These are phyloP conservation scores for Pelargonium australe DNA, from an alignment of 441 rosid genomes.

Conservation along the genomic window DNA sequence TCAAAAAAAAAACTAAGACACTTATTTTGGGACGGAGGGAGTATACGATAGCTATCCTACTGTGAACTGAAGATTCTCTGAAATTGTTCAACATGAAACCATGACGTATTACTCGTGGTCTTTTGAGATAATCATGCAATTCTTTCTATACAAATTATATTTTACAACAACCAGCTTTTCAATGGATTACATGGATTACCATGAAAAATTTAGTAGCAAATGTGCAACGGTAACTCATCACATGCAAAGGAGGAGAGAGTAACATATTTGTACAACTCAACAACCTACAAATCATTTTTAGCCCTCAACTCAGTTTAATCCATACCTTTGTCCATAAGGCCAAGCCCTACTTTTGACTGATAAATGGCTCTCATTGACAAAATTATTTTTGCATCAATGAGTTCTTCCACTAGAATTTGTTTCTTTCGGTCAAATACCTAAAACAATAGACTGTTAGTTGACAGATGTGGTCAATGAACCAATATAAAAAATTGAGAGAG, in stretches of 20 bases:
- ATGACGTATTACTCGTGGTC: background rate
- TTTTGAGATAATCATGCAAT: no score
- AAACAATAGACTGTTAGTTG: conserved; percentile 23
- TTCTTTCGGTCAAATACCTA: conserved; percentile 79
- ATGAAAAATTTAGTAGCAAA: no score
- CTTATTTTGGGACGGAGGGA: no score
- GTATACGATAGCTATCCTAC: background rate
- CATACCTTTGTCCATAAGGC: conserved; percentile 78
- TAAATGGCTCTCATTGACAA: conserved; percentile 92
- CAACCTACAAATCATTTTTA: background rate
- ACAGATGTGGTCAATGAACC: conserved; percentile 12
- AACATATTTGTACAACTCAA: no score
- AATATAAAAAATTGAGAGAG: conserved; percentile 2
- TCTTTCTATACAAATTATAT: no score
- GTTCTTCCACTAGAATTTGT: conserved; percentile 86
- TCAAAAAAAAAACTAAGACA: no score
- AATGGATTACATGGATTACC: no score
- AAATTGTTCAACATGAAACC: background rate
- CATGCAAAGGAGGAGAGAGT: no score
- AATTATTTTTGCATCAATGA: conserved; percentile 77
- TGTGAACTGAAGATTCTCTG: background rate
- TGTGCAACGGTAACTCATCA: no score
- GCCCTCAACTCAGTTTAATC: background rate
- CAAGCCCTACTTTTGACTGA: conserved; percentile 84
- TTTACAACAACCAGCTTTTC: no score